Evolutionary conservation across 2,329 filamentous ascomycete species (phyloP), one percentile per base, ranked within the genome.

Genomic region (Claviceps sorghi): DNA sequence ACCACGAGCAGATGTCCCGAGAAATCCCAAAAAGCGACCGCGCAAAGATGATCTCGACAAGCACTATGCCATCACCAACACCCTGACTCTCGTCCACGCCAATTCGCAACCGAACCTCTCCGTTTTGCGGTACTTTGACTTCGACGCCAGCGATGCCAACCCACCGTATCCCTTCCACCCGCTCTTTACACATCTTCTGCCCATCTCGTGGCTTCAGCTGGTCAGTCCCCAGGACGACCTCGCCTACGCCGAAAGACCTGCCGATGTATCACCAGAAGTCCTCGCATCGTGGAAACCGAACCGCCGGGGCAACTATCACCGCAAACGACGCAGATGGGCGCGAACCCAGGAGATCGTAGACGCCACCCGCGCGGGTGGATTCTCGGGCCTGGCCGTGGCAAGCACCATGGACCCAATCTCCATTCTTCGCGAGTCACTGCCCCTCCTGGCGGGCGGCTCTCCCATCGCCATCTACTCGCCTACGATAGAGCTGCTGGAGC

Each of bases 151-250:
- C 54, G 80, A 80, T 56, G 80, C 83, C 44, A 77, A 76, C 57
- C 77, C 68, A 11, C 74, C 60, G 46, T 66, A 74, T 51, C 73
- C 77, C 15, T 73, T 80, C 26, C 93, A 97, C 64, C 91, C 93
- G 0, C 79, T 98, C 11, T 78, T 84, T 66, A 83, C 79, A 17
- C 84, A 93, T 64, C 79, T 98, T 50, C 84, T 91, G 61, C 80
- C 84, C 5, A 73, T 97, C 32, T 91, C 88, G 30, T 98, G 91
- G 90, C 78, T 98, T 2, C 91, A 97, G 67, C 79, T 98, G 5
- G 71, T 96, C 17, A 77, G 85, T 26, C 93, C 93, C 0, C 70
- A 79, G 38, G 72, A 80, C 32, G 93, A 97, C 65, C 76, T 78
- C 1, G 80, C 84, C 4, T 95, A 95, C 67, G 68, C 73, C 34